Evolutionary conservation across 176 grass and related monocot genomes (phyloP), one percentile per base, ranked within the genome.

Genomic region (Avena sativa): DNA sequence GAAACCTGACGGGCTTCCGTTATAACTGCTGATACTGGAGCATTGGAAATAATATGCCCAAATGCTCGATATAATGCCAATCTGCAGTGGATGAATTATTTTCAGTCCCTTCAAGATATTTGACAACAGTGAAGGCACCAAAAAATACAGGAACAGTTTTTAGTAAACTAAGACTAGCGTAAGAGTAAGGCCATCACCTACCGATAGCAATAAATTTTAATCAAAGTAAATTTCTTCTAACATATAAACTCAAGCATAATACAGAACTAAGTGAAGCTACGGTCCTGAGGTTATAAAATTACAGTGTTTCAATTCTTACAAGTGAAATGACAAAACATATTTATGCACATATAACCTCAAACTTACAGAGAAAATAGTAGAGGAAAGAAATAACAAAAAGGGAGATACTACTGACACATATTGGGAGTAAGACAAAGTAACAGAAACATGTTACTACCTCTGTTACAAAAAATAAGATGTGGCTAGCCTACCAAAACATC

Each of bases 11-110:
- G 84, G 71, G 92, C 88, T 98, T 98, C 93, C 57, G 84, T 73
- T 77, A 94, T 82, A 84, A 95, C 93, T 65, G 96, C 93, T 86
- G 90, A 79, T 79, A 98, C 87, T 69, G 96, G 96, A 92, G 93
- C 76, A 89, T 92, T 88, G 48, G 93, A 92, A 88, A 98, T 89
- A 79, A 95, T 76, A 85, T 98, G 88, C 61, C 92, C 96, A 82
- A 98, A 91, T 90, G 96, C 96, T 85, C 76, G 89, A 87, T 89
- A 95, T 4, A 95, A 71, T 64, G 55, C 88, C 78, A 89, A 84
- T 74, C 96, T 98, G 88, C 83, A 79, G 48, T 79, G 11, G 4
- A 56, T 83, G 67, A 38, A 13, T 79, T 74, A 82, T 47, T 79
- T 63, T 85, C 53, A 80, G 23, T 61, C 63, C 76, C 21, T 77